phyloP scores from a whole-genome alignment of 2,329 filamentous ascomycete species.

The Exophiala sp. region DNA sequence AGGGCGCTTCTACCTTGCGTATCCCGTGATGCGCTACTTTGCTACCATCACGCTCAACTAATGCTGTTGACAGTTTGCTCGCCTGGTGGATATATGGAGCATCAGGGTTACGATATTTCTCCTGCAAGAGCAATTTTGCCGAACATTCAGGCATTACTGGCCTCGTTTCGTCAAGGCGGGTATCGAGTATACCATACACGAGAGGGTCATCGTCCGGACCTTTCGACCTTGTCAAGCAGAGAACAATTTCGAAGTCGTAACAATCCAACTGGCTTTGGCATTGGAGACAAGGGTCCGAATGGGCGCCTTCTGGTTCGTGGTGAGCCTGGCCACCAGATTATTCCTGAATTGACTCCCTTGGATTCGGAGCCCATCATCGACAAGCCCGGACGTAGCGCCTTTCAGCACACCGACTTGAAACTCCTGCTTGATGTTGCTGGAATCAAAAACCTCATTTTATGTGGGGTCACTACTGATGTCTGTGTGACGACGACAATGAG shows the following conservation, averaged over 20 bases:
- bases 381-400: conserved; percentile 54
- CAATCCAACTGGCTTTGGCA: conserved; percentile 50
- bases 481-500: conserved; percentile 55
- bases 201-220: conserved; percentile 50
- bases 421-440: conserved; percentile 49
- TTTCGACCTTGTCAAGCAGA: conserved; percentile 55
- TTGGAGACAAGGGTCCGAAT: conserved; percentile 52
- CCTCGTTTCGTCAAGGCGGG: conserved; percentile 36
- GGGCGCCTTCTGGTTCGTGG: conserved; percentile 59
- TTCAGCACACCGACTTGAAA: conserved; percentile 54
- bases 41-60: too few species aligned
- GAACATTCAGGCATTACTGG: conserved; percentile 38
- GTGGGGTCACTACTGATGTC: conserved; percentile 56
- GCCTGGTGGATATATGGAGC: conserved; percentile 44
- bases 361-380: conserved; percentile 51
- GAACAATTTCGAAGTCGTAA: conserved; percentile 54
- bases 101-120: conserved; percentile 44
- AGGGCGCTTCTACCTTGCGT: not conserved
- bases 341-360: conserved; percentile 51
- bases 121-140: conserved; percentile 40
- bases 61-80: conserved; percentile 36
- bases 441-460: conserved; percentile 51
- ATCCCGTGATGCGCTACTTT: not conserved
- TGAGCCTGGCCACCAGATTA: conserved; percentile 56
- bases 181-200: conserved; percentile 47